These are phyloP conservation scores for Neopestalotiopsis sp. DNA, from an alignment of 2,329 filamentous ascomycete species.

Conservation along the genomic window DNA sequence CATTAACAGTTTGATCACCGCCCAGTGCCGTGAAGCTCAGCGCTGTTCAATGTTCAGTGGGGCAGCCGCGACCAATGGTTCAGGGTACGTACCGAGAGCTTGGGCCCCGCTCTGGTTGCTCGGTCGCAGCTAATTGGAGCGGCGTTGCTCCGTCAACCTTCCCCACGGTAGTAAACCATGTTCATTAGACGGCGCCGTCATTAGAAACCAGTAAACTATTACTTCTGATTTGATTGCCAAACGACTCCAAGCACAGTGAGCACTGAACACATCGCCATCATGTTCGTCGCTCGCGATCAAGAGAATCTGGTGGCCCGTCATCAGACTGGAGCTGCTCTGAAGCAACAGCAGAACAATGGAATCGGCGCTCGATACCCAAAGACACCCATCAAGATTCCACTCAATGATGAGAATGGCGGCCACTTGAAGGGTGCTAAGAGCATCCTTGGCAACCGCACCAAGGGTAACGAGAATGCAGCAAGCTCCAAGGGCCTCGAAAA, in stretches of 20 bases:
- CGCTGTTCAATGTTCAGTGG: slow-evolving; percentile 10
- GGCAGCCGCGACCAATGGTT: neutral
- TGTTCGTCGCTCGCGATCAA: slow-evolving; percentile 83
- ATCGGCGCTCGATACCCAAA: slow-evolving; percentile 78
- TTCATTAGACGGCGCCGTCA: neutral
- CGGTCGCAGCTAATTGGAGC: neutral
- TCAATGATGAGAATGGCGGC: slow-evolving; percentile 86
- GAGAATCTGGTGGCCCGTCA: slow-evolving; percentile 83
- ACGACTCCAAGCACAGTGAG: neutral
- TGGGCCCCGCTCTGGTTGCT: neutral
- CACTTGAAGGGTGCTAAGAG: slow-evolving; percentile 63
- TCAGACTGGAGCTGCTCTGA: slow-evolving; percentile 72
- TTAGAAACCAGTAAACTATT: neutral
- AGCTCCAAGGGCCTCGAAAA: slow-evolving; percentile 57
- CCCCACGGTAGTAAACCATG: slow-evolving; percentile 3
- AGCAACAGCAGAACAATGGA: slow-evolving; percentile 65
- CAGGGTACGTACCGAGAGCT: neutral
- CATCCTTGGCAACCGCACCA: slow-evolving; percentile 57
- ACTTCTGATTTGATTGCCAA: slow-evolving; percentile 1
- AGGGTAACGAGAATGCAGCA: slow-evolving; percentile 61
- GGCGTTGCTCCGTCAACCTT: slow-evolving; percentile 11
- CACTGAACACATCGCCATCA: slow-evolving; percentile 39
- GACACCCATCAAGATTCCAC: slow-evolving; percentile 77
- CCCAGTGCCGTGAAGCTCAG: neutral
- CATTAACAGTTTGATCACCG: slow-evolving; percentile 18